Evolutionary conservation across 164 flowering plant species (phyloP), one percentile per base, ranked within the genome.

Genomic region (Echeveria elegans): DNA sequence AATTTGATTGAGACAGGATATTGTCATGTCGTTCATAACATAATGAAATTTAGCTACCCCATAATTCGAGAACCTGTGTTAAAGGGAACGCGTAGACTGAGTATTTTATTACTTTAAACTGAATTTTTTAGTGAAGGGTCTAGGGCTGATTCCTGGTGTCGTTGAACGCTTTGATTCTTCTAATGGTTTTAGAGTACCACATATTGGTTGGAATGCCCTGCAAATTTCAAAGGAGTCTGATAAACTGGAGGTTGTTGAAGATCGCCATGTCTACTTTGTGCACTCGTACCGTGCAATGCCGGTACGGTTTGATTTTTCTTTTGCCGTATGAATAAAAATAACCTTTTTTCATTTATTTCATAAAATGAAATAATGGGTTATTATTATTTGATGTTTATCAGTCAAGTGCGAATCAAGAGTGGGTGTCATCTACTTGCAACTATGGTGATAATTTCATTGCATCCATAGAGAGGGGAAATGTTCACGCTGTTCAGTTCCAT

Each of bases 131-230:
- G 97, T 89, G 68, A 80, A 82, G 73, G 99, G 99, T 74, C 91
- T 94, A 63, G 99, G 99, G 72, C 66, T 94, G 79, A 88, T 94
- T 73, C 97, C 97, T 70, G 99, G 99, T 50, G 85, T 82, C 69
- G 94, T 94, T 81, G 92, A 91, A 50, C 96, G 97, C 63, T 94
- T 94, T 78, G 96, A 89, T 78, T 82, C 97, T 37, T 83, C 90
- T 48, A 81, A 67, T 76, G 96, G 88, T 68, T 72, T 76, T 43
- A 80, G 86, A 79, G 99, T 94, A 72, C 99, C 99, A 24, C 99
- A 94, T 70, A 91, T 94, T 79, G 99, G 99, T 36, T 94, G 99
- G 99, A 85, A 94, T 81, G 85, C 96, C 66, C 69, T 94, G 82
- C 78, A 89, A 76, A 69, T 82, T n/a, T 53, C 34, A 41, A 75